Evolutionary conservation across 345 rosid genomes (phyloP).

Genomic region (Eucalyptus dawsonii): DNA sequence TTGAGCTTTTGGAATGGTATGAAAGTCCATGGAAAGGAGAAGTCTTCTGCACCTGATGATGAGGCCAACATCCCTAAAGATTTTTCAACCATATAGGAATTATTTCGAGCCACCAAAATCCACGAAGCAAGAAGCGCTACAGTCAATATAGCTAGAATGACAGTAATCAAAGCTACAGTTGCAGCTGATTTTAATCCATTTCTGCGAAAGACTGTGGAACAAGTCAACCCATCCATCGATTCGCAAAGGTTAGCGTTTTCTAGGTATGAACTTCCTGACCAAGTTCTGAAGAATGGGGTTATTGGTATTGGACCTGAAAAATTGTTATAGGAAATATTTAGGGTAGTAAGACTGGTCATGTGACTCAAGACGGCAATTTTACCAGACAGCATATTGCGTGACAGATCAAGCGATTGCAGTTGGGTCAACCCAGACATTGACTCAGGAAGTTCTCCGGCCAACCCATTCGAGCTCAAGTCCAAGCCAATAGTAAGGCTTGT

Average conservation of each 20-base stretch:
- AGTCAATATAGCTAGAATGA: constrained; percentile 49
- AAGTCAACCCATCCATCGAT: constrained; percentile 59
- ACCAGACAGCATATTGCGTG: constrained; percentile 55
- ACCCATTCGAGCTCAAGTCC: constrained; percentile 64
- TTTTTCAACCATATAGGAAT: constrained; percentile 40
- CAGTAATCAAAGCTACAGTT: constrained; percentile 52
- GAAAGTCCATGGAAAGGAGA: constrained; percentile 93
- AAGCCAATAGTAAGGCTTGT: constrained; percentile 77
- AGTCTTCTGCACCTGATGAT: constrained; percentile 52
- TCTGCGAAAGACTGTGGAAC: constrained; percentile 38
- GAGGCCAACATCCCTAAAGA: constrained; percentile 23
- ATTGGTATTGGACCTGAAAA: constrained; percentile 90
- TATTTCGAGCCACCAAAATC: constrained; percentile 51
- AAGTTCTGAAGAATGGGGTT: constrained; percentile 71
- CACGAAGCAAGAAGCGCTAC: constrained; percentile 48
- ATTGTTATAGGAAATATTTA: constrained; percentile 81
- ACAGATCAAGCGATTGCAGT: constrained; percentile 81
- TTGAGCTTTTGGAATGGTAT: constrained; percentile 83
- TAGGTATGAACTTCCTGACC: constrained; percentile 48
- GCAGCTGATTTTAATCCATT: constrained; percentile 52
- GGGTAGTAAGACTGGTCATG: constrained; percentile 82
- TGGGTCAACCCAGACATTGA: constrained; percentile 65
- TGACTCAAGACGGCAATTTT: constrained; percentile 60
- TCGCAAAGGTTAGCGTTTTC: constrained; percentile 54
- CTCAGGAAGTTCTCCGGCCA: constrained; percentile 59